Base-by-base conservation (phyloP, 495 filamentous ascomycete species). In the Collariella sp. region DNA sequence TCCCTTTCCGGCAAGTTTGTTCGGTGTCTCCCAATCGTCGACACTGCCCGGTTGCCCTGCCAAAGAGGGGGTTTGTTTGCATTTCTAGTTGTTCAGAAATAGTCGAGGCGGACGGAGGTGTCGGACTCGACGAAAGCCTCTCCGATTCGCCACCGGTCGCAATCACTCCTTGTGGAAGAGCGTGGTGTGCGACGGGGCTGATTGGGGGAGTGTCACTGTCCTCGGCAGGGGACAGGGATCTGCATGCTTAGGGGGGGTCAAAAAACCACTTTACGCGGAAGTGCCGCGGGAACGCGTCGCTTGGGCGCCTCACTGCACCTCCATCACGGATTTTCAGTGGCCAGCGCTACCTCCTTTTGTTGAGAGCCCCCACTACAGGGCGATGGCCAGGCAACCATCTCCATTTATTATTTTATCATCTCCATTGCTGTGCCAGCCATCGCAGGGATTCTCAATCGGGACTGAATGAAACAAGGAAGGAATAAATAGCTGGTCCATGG, bases 231-330 rank as follows among this genome's bases (percentile, higher is more conserved):
- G 40, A 45, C 61, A 60, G 59, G 59, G 59, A 67, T 59, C 53
- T 46, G 35, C 51, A 57, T 62, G 55, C 55, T 58, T 61, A 51
- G 52, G n/a, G n/a, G n/a, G n/a, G n/a, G n/a, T n/a, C n/a, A 46
- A 56, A 50, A 55, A 67, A 68, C 56, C 65, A 68, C 65, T 66
- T 66, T 64, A 68, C 65, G 61, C 65, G 65, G 60, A 55, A 52
- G 57, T 54, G 60, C 56, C 60, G 51, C 56, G 56, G 45, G 52
- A 51, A 46, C 59, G 61, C 57, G 61, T 64, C 61, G 45, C 53
- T 38, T 36, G 44, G 49, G 16, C 48, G 38, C 47, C 45, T 38
- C 33, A 40, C 24, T 55, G 50, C 54, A 46, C 56, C 52, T 29
- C 50, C 55, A 59, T 63, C 53, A 41, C 56, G 24, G 19, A 24